Base-by-base conservation (phyloP, 2,329 filamentous ascomycete species). In the Pseudogymnoascus sp. region DNA sequence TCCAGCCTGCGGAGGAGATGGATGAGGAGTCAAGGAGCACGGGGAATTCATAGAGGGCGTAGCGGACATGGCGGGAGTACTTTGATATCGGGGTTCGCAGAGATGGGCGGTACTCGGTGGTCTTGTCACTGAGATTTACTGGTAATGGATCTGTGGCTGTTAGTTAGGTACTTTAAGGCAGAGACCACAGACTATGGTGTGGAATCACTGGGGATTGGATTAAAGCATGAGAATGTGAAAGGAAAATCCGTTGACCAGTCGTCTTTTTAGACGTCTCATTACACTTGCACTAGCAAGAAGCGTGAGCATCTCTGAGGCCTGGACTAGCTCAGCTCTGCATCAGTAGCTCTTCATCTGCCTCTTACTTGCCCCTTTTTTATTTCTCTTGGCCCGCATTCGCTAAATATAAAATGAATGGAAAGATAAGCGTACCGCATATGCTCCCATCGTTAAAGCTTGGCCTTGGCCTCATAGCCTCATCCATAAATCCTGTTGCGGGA, bases 1-100 rank as follows among this genome's bases (percentile, higher is more conserved):
- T 80, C 87, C 86, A 90, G n/a, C 86, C 86, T 63, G 82, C 83
- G 2, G 86, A 84, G 67, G 89, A 84, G 69, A 90, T 89, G 11
- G 86, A 89, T 67, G 84, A 88, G 69, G 85, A 88, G 72, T 90
- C 87, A 1, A 90, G 79, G 12, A 90, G 75, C 60, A 82, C 80
- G 63, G 86, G 82, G 69, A 90, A 90, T 67, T 90, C 87, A 62
- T 85, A 80, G 16, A 89, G 84, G 0, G 84, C 84, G 71, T 89
- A 90, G 41, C 86, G 79, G 45, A 90, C 81, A 60, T 83, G 82
- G 38, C 84, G 82, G 45, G 84, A 82, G 68, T 89, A 89, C 14
- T 82, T 79, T 67, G 84, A 87, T 61, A 80, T 74, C 28, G 87
- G 87, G 3, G 87, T 88, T 41, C 86, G 78, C 61, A 72, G 66